These are phyloP conservation scores for Chaetomiaceae sp. DNA, from an alignment of 2,329 filamentous ascomycete species.

Conservation along the genomic window DNA sequence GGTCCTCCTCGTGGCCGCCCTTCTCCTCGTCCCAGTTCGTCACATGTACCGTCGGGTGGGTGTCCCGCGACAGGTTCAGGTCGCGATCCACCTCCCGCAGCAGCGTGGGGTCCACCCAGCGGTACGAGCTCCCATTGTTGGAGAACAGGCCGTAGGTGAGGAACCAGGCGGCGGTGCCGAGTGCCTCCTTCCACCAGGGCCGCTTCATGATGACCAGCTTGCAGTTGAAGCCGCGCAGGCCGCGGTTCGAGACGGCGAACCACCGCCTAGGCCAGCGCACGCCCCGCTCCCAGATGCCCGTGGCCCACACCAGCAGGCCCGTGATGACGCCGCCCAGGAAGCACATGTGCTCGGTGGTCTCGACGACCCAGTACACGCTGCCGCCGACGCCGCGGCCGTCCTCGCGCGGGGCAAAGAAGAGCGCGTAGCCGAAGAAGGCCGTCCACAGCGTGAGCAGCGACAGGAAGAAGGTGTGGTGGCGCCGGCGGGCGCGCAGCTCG, in stretches of 20 bases:
- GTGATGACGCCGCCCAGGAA: slow-evolving; percentile 89
- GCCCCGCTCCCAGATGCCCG: slow-evolving; percentile 93
- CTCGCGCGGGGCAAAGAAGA: slow-evolving; percentile 93
- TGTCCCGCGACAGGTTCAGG: slow-evolving; percentile 43
- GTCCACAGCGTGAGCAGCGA: slow-evolving; percentile 76
- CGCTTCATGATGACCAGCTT: slow-evolving; percentile 88
- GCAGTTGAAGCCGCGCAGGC: slow-evolving; percentile 87
- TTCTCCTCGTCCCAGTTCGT: slow-evolving; percentile 51
- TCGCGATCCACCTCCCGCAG: slow-evolving; percentile 57
- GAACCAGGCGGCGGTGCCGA: slow-evolving; percentile 69
- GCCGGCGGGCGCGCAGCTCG: slow-evolving; percentile 76
- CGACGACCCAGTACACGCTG: slow-evolving; percentile 93
- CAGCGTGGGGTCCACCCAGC: slow-evolving; percentile 64
- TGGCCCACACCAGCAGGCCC: slow-evolving; percentile 82
- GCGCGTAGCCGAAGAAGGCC: slow-evolving; percentile 76
- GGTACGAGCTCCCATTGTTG: slow-evolving; percentile 65
- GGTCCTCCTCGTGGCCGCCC: slow-evolving; percentile 78
- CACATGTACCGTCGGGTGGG: slow-evolving; percentile 37
- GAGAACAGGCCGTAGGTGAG: slow-evolving; percentile 72
- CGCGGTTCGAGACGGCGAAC: slow-evolving; percentile 84
- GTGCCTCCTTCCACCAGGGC: slow-evolving; percentile 72
- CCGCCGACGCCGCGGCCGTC: slow-evolving; percentile 89
- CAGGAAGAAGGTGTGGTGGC: slow-evolving; percentile 91
- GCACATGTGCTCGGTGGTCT: slow-evolving; percentile 83
- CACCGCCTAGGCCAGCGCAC: slow-evolving; percentile 91